Conservation (phyloP, 2,329 filamentous ascomycete species). For the Balansia obtecta region DNA sequence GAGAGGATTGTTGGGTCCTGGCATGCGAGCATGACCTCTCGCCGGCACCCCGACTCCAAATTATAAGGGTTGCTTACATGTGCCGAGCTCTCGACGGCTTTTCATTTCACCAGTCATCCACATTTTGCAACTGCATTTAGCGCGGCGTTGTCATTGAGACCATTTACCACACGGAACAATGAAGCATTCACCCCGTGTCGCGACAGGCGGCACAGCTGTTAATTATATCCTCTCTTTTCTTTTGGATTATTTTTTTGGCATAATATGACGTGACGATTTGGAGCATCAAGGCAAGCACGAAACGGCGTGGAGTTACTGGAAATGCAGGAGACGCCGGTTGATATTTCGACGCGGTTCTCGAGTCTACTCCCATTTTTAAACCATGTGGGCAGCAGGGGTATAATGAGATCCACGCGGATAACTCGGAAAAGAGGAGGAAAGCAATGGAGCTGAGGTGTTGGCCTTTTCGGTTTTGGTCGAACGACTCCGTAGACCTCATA, state of each 20-base stretch:
- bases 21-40: constrained; percentile 2
- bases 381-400: no score
- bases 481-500: background rate
- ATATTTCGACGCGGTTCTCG: background rate
- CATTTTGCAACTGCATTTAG: constrained; percentile 2
- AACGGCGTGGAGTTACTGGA: background rate
- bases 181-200: background rate
- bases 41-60: background rate
- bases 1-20: constrained; percentile 25
- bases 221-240: background rate
- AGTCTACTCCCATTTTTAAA: background rate
- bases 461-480: background rate
- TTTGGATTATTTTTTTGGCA: background rate
- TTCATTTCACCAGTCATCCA: background rate
- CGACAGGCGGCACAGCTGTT: background rate
- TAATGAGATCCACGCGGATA: background rate
- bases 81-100: background rate
- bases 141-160: constrained; percentile 5
- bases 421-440: background rate
- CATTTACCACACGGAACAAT: background rate
- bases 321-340: background rate
- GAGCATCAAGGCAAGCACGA: background rate
- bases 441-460: background rate
- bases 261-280: no score
- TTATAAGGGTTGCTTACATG: background rate